phyloP scores from a whole-genome alignment of 2,329 filamentous ascomycete genomes.

The Ceratocystis cubensis region DNA sequence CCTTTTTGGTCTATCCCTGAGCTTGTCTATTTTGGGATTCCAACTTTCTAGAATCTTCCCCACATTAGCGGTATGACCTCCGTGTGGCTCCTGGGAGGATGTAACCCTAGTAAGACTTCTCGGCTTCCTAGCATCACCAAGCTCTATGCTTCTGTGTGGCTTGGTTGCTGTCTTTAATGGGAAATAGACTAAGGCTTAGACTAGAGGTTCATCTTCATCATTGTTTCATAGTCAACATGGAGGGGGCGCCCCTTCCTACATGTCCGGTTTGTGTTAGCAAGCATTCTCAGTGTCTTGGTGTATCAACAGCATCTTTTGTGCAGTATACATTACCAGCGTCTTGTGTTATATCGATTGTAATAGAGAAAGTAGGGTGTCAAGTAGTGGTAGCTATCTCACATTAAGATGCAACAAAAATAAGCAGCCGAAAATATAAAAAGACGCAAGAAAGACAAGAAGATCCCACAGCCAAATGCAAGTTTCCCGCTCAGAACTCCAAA shows the following conservation, averaged over 20 bases:
- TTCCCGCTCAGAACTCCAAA: constrained; percentile 2
- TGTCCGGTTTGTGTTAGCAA: not conserved
- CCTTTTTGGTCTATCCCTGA: constrained; percentile 12
- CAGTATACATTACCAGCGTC: no score
- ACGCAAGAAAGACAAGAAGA: not conserved
- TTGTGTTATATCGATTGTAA: no score
- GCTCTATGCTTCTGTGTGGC: not conserved
- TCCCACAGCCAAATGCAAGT: not conserved
- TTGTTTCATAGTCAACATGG: not conserved
- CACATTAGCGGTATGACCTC: not conserved
- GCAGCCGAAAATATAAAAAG: not conserved
- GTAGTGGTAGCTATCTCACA: no score
- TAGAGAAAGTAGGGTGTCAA: no score
- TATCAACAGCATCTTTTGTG: no score
- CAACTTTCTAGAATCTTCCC: constrained; percentile 19
- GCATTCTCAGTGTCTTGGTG: not conserved
- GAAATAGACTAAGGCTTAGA: not conserved
- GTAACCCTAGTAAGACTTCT: not conserved
- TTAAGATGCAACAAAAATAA: no score
- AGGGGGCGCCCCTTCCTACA: not conserved
- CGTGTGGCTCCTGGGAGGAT: not conserved
- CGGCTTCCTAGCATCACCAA: not conserved
- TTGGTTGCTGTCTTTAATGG: not conserved
- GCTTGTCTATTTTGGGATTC: constrained; percentile 14
- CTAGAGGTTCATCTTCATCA: not conserved